Conservation (phyloP, 2,329 filamentous ascomycete genomes). For the Colletotrichum costaricense region DNA sequence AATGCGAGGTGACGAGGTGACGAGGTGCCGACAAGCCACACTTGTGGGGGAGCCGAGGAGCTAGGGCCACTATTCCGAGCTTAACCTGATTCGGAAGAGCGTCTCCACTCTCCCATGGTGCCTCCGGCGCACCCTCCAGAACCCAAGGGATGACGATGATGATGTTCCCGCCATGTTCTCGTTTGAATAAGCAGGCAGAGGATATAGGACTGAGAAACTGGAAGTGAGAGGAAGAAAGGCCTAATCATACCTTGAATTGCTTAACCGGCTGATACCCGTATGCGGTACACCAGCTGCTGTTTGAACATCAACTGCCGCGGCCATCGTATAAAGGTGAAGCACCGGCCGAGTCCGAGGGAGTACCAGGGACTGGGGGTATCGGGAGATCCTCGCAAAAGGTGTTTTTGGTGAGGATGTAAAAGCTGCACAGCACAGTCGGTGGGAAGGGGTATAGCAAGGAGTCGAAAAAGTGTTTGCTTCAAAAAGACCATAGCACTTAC, state of each 20-base stretch:
- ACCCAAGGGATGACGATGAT: background rate
- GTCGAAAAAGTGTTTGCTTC: background rate
- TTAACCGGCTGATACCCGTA: background rate
- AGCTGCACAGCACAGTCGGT: background rate
- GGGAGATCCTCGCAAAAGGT: background rate
- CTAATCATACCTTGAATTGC: slow-evolving; percentile 7
- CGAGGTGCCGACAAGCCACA: slow-evolving; percentile 28
- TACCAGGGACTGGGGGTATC: background rate
- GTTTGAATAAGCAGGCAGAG: background rate
- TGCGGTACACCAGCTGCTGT: background rate
- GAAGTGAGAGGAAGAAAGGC: background rate
- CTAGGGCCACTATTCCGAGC: background rate
- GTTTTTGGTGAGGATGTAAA: background rate
- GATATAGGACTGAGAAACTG: background rate
- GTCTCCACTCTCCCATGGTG: background rate
- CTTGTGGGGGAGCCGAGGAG: slow-evolving; percentile 9
- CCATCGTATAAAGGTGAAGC: slow-evolving; percentile 13
- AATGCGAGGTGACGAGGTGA: slow-evolving; percentile 16
- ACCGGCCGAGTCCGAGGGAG: background rate
- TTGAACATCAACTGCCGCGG: slow-evolving; percentile 19
- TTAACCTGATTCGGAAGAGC: background rate
- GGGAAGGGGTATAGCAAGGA: background rate
- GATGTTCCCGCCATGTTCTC: background rate
- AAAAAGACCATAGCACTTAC: background rate
- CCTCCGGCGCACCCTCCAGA: background rate